Evolutionary conservation across 1,284 basidiomycete genomes (phyloP), one percentile per base, ranked within the genome.

Genomic region (Ceratobasidium theobromae): DNA sequence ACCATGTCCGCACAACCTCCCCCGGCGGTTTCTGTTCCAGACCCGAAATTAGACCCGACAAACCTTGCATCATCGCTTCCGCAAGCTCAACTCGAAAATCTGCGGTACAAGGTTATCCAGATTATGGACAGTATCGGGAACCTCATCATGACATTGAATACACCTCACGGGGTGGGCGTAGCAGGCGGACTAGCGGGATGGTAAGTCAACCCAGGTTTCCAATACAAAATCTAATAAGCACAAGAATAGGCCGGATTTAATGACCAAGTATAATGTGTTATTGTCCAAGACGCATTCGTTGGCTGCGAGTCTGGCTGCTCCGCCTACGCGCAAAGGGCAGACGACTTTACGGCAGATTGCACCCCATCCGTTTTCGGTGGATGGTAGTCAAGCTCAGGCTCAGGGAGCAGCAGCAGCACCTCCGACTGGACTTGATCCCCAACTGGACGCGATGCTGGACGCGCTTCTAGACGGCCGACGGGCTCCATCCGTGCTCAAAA

Each of bases 211-310:
- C n/a, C 21, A 18, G 27, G 4, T 38, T 27, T 25, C 21, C n/a
- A n/a, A n/a, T n/a, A n/a, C n/a, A n/a, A n/a, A n/a, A n/a, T n/a
- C n/a, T n/a, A n/a, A n/a, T n/a, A n/a, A n/a, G n/a, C n/a, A n/a
- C n/a, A n/a, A n/a, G 43, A 6, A 6, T 51, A 64, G 58, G 58
- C 58, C 58, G 33, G 58, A 64, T 40, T 18, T 64, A 11, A 64
- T 64, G 58, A 64, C 58, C 5, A 64, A 64, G 25, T 64, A 64
- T 38, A 64, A 48, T 25, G 58, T 64, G 6, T 23, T 64, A 6
- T 32, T 64, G 21, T 64, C 58, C 23, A 64, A 52, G 23, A 64
- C 58, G 12, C 58, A 64, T 41, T 51, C 58, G 18, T 35, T 64
- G 1, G 48, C 58, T 30, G 48, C 58, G 38, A 51, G 46, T 43